Evolutionary conservation across 108 stramenopile genomes (phyloP), one percentile per base, ranked within the genome.

Genomic region (Hondaea fermentalgiana): DNA sequence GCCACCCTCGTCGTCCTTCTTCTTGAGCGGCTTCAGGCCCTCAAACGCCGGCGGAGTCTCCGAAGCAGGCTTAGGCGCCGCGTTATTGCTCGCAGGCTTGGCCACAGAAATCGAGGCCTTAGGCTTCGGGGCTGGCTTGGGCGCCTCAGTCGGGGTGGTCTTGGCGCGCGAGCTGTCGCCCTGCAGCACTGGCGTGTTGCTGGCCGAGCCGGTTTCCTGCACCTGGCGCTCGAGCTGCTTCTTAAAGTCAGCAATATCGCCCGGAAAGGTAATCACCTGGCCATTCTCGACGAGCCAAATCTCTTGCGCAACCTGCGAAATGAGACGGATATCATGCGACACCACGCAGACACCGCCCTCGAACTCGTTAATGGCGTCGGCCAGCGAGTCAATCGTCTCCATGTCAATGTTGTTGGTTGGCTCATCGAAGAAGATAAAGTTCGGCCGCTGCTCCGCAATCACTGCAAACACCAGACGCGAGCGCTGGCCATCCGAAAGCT

Each of bases 321-420:
- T 99, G 91, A 99, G 95, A 59, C 98, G 93, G 97, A 98, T 98
- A 93, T 99, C 99, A 95, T 99, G 99, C 57, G 94, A 95, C 87
- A 99, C 98, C 92, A 99, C 96, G 64, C 99, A 89, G 28, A 99
- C 97, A n/a, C 99, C 99, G 49, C 99, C 99, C 92, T 96, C 91
- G 93, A 98, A 99, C 43, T 94, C 95, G 89, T 98, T 98, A 87
- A 99, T 95, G 89, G 97, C 98, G 21, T 93, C 90, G 10, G 98
- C 98, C 71, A 99, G 93, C 17, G 97, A 95, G 92, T 99, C 99
- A 91, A 99, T 99, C 42, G 95, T 95, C 93, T 99, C 98, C 96
- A 98, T 98, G 72, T 97, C 97, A 57, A 97, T 89, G 90, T 94
- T 90, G 88, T 95, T 95, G 51, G 95, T 99, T 0, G 99, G 99